Conservation (phyloP, 116 monocot genomes). For the Papilionanthe hybrid region DNA sequence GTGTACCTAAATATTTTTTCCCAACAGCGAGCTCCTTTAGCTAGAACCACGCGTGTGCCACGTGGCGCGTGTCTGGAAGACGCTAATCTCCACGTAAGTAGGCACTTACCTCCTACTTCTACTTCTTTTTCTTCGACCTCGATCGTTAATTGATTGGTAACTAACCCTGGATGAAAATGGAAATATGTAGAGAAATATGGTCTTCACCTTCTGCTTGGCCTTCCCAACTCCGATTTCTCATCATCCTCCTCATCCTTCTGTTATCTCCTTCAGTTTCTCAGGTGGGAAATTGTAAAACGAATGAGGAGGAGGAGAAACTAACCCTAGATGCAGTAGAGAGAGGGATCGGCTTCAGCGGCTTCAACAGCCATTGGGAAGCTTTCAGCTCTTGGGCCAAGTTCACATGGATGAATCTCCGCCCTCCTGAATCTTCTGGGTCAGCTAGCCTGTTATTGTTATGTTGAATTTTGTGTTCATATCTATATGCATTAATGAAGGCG, state of each 20-base stretch:
- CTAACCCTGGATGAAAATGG: not conserved
- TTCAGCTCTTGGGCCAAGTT: slow-evolving; percentile 27
- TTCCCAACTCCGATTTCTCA: not conserved
- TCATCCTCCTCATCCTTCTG: not conserved
- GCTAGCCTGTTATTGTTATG: not conserved
- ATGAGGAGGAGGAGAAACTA: not conserved
- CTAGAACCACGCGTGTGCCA: not conserved
- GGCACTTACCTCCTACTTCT: no score
- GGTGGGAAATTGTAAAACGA: not conserved
- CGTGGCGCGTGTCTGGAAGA: not conserved
- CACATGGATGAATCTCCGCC: slow-evolving; percentile 28
- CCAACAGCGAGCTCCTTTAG: not conserved
- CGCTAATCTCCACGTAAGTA: not conserved
- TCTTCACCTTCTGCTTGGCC: not conserved
- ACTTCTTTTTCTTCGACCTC: not conserved
- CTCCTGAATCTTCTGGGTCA: slow-evolving; percentile 27
- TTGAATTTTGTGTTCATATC: not conserved
- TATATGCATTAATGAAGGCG: not conserved
- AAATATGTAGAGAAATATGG: not conserved
- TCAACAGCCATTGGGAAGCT: slow-evolving; percentile 25
- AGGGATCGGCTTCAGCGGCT: slow-evolving; percentile 31
- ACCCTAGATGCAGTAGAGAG: slow-evolving; percentile 13
- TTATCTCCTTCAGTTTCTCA: not conserved
- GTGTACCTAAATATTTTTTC: no score
- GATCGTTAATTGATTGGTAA: no score